These are phyloP conservation scores for Poa pratensis DNA, from an alignment of 176 grass and related monocot species.

Conservation along the genomic window DNA sequence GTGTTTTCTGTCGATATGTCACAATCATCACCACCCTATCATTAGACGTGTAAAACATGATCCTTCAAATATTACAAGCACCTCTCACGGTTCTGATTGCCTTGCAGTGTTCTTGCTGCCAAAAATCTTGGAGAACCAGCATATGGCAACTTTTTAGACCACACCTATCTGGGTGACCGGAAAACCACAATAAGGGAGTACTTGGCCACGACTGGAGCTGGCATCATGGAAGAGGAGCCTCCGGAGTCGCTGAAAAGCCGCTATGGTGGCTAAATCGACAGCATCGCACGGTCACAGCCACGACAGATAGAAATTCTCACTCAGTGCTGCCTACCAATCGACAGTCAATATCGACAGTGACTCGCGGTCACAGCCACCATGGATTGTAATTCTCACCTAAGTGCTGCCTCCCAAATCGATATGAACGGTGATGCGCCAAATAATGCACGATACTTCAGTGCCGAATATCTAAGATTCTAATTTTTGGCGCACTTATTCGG, in stretches of 20 bases:
- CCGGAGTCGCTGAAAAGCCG: slow-evolving; percentile 65
- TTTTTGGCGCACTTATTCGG: background rate
- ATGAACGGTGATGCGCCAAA: slow-evolving; percentile 13
- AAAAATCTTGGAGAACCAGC: slow-evolving; percentile 79
- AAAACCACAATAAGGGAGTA: slow-evolving; percentile 68
- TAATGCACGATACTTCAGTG: slow-evolving; percentile 34
- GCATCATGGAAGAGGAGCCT: slow-evolving; percentile 93
- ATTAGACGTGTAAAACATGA: background rate
- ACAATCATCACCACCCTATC: slow-evolving; percentile 4
- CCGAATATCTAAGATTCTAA: background rate
- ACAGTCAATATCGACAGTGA: background rate
- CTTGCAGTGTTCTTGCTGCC: slow-evolving; percentile 78
- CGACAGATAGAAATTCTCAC: background rate
- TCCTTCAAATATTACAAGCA: slow-evolving; percentile 15
- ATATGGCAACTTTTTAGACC: slow-evolving; percentile 84
- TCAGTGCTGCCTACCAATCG: background rate
- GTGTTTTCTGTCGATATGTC: background rate
- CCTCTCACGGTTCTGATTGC: slow-evolving; percentile 23
- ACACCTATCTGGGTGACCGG: slow-evolving; percentile 84
- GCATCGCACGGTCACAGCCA: background rate
- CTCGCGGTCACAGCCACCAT: slow-evolving; percentile 13
- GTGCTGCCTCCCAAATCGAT: background rate
- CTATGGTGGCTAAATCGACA: slow-evolving; percentile 68
- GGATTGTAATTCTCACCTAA: background rate
- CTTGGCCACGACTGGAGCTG: slow-evolving; percentile 65